Evolutionary conservation across 352 stramenopile species (phyloP).

Genomic region (Halophytophthora batemanensis): DNA sequence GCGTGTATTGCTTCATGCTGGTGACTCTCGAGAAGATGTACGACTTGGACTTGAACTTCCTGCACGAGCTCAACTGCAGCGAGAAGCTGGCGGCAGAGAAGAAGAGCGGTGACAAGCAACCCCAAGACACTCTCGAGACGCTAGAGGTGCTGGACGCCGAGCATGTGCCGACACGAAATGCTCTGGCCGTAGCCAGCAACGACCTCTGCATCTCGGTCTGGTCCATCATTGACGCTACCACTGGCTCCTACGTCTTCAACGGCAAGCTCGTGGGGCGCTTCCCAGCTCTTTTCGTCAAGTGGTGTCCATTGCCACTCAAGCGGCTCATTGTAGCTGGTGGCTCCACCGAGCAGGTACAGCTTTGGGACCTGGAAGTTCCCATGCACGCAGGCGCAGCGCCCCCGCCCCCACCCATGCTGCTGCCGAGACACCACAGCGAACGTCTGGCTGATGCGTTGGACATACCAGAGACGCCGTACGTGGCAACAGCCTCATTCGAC

Average conservation of each 20-base stretch:
- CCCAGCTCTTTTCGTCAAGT: conserved; percentile 51
- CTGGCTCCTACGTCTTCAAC: conserved; percentile 60
- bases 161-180: conserved; percentile 47
- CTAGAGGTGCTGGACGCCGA: conserved; percentile 58
- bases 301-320: conserved; percentile 45
- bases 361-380: conserved; percentile 67
- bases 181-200: conserved; percentile 48
- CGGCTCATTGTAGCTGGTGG: conserved; percentile 43
- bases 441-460: conserved; percentile 59
- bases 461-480: conserved; percentile 41
- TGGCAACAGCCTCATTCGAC: conserved; percentile 79
- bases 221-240: conserved; percentile 60
- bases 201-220: conserved; percentile 60
- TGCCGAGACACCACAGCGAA: conserved; percentile 34
- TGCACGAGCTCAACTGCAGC: conserved; percentile 59
- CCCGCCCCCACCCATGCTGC: conserved; percentile 24
- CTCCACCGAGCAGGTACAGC: conserved; percentile 35
- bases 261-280: conserved; percentile 53
- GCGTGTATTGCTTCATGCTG: conserved; percentile 1
- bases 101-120: conserved; percentile 27
- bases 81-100: conserved; percentile 40
- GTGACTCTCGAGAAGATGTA: conserved; percentile 40
- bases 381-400: conserved; percentile 25
- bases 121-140: conserved; percentile 18
- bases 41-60: conserved; percentile 55